phyloP scores from a whole-genome alignment of 176 grass and related monocot genomes.

The Musa itinerans region DNA sequence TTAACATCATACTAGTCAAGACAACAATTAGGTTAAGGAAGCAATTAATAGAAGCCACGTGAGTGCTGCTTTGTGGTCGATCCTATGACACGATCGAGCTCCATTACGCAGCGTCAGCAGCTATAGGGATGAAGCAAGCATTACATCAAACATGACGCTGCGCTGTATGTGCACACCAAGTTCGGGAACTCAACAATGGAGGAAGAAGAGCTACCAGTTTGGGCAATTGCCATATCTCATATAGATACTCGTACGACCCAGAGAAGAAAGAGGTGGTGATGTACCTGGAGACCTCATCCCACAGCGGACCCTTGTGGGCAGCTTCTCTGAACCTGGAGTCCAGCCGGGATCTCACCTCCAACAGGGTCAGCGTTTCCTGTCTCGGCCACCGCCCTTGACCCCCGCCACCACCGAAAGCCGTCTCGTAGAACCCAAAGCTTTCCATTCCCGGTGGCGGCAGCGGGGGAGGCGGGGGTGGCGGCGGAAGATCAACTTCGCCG shows the following conservation, averaged over 20 bases:
- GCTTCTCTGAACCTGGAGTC: conserved; percentile 66
- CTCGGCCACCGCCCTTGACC: conserved; percentile 44
- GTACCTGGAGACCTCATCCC: conserved; percentile 87
- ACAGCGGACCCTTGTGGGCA: conserved; percentile 72
- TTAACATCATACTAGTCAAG: background rate
- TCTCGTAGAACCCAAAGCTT: background rate
- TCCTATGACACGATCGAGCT: no score
- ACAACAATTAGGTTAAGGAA: background rate
- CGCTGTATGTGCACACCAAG: conserved; percentile 13
- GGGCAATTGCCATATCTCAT: no score
- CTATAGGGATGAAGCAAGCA: no score
- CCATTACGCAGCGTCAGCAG: no score
- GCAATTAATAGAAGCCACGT: background rate
- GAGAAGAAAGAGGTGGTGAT: background rate
- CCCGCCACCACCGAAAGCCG: background rate
- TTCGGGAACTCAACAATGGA: background rate
- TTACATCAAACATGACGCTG: background rate
- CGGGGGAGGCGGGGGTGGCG: background rate
- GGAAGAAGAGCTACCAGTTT: no score
- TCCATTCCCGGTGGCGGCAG: background rate
- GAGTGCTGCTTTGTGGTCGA: background rate
- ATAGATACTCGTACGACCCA: no score
- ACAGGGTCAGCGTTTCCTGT: conserved; percentile 73
- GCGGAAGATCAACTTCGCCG: background rate
- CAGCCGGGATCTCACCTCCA: conserved; percentile 72